Evolutionary conservation across 495 filamentous ascomycete genomes (phyloP).

Genomic region (Talaromyces liani): DNA sequence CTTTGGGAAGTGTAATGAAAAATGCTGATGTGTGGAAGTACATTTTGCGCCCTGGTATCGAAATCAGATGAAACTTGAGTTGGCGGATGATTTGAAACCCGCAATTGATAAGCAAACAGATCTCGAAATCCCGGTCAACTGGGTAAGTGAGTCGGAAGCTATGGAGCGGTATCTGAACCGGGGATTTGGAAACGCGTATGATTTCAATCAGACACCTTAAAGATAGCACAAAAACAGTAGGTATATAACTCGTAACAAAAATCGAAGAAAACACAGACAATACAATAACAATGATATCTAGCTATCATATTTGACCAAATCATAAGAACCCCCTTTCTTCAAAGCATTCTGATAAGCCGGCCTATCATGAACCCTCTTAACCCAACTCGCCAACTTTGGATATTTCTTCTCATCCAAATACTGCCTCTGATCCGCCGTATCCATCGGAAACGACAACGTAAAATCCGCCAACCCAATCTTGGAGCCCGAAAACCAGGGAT

Average conservation of each 20-base stretch:
- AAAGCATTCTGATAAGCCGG: slow-evolving; percentile 23
- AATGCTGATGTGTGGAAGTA: slow-evolving; percentile 11
- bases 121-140: slow-evolving; percentile 38
- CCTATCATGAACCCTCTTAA: slow-evolving; percentile 19
- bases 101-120: slow-evolving; percentile 23
- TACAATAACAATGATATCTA: background rate
- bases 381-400: slow-evolving; percentile 18
- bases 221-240: background rate
- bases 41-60: slow-evolving; percentile 40
- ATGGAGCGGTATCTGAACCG: slow-evolving; percentile 32
- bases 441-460: slow-evolving; percentile 9
- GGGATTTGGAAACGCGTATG: slow-evolving; percentile 42
- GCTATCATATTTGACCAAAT: slow-evolving; percentile 8
- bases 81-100: slow-evolving; percentile 34
- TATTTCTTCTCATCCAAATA: slow-evolving; percentile 18
- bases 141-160: slow-evolving; percentile 25
- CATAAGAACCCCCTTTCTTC: slow-evolving; percentile 17
- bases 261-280: background rate
- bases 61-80: slow-evolving; percentile 43
- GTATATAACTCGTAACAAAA: background rate
- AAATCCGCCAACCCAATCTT: slow-evolving; percentile 9
- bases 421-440: slow-evolving; percentile 4
- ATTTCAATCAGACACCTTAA: slow-evolving; percentile 31
- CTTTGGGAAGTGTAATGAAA: slow-evolving; percentile 1
- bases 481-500: slow-evolving; percentile 9